phyloP scores from a whole-genome alignment of 768 basidiomycete genomes.

The Boletus rufocinnamomeus region DNA sequence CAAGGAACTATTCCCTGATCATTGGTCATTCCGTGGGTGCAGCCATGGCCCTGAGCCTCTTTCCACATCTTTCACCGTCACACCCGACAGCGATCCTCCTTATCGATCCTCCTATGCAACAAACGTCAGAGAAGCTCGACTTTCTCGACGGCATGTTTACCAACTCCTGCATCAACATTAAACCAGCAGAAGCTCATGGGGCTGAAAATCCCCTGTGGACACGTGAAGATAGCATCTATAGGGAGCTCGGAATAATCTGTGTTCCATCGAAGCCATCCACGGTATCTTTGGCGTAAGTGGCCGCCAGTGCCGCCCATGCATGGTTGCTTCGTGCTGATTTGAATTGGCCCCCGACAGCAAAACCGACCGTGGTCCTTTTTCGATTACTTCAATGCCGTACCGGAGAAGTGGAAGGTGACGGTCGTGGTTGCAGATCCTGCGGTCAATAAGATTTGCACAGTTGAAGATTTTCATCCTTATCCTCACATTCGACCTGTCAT shows the following conservation, averaged over 20 bases:
- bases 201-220: slow-evolving; percentile 22
- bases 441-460: neutral
- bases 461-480: slow-evolving; percentile 18
- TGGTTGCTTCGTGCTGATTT: neutral
- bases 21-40: slow-evolving; percentile 27
- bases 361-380: slow-evolving; percentile 24
- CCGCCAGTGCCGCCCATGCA: neutral
- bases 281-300: slow-evolving; percentile 8
- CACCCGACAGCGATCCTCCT: slow-evolving; percentile 20
- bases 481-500: slow-evolving; percentile 12
- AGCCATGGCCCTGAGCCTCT: slow-evolving; percentile 2
- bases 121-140: neutral
- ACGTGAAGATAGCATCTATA: slow-evolving; percentile 5
- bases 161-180: neutral
- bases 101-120: slow-evolving; percentile 20
- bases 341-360: slow-evolving; percentile 7
- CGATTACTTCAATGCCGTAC: neutral
- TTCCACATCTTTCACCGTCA: slow-evolving; percentile 8
- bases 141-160: neutral
- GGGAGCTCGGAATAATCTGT: slow-evolving; percentile 13
- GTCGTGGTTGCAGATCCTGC: slow-evolving; percentile 24
- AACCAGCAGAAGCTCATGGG: neutral
- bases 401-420: slow-evolving; percentile 17
- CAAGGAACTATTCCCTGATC: slow-evolving; percentile 12
- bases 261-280: slow-evolving; percentile 5